Conservation (phyloP, 208 protist species). For the Dictyostelium gargantuum region DNA sequence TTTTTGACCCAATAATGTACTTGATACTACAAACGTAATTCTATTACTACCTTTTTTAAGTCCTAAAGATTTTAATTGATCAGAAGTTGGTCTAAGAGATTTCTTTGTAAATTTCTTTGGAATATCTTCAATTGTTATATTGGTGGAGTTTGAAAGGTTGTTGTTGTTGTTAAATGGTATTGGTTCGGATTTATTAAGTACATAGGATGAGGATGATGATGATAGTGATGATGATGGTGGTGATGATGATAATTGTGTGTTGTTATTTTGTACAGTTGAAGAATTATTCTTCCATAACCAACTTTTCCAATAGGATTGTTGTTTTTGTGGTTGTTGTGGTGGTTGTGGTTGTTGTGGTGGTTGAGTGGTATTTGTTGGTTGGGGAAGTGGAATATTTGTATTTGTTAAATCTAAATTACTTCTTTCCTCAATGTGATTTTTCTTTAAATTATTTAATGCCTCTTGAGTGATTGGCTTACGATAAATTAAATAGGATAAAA, state of each 20-base stretch:
- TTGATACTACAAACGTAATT: constrained; percentile 92
- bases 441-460: constrained; percentile 9
- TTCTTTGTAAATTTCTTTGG: constrained; percentile 53
- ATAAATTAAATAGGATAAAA: constrained; percentile 60
- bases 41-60: constrained; percentile 91
- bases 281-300: background rate
- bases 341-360: background rate
- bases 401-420: background rate
- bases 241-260: background rate
- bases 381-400: background rate
- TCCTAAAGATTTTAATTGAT: constrained; percentile 91
- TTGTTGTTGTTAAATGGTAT: background rate
- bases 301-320: background rate
- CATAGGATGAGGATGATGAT: background rate
- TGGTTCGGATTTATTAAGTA: background rate
- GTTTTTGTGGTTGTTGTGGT: background rate
- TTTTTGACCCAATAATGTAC: constrained; percentile 84
- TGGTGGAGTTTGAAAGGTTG: no score
- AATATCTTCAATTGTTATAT: background rate
- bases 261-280: background rate
- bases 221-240: background rate
- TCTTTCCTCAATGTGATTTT: constrained; percentile 1
- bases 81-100: constrained; percentile 83
- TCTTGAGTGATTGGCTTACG: background rate
- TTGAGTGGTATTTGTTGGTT: background rate